Conservation (phyloP, 2,329 filamentous ascomycete species). For the Penicillium concentricum region DNA sequence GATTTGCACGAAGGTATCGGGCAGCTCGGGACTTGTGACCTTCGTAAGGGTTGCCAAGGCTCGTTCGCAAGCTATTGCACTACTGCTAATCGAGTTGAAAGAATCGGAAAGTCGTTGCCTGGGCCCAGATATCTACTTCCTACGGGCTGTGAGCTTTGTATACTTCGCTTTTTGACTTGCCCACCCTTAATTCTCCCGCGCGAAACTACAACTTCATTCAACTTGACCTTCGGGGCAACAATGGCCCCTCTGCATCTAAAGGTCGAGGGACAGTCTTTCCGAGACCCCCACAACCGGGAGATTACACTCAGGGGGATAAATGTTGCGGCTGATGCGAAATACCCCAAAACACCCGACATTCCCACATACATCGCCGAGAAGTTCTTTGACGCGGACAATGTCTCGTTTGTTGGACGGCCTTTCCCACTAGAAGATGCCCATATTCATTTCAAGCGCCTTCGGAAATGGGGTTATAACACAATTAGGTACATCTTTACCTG, state of each 20-base stretch:
- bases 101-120: neutral
- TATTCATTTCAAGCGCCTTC: slow-evolving; percentile 79
- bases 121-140: neutral
- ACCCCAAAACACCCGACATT: slow-evolving; percentile 74
- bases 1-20: neutral
- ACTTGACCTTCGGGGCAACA: neutral
- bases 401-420: slow-evolving; percentile 83
- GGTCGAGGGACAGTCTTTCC: slow-evolving; percentile 83
- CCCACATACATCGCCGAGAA: slow-evolving; percentile 74
- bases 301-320: slow-evolving; percentile 93
- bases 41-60: neutral
- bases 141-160: neutral
- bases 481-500: slow-evolving; percentile 97
- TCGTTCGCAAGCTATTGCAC: neutral
- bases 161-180: neutral
- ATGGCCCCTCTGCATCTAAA: slow-evolving; percentile 77
- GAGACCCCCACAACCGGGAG: slow-evolving; percentile 77
- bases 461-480: slow-evolving; percentile 90
- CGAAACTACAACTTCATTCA: neutral
- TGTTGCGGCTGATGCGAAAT: slow-evolving; percentile 84
- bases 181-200: neutral
- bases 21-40: neutral
- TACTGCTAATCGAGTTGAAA: neutral
- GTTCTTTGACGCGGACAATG: slow-evolving; percentile 91
- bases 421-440: slow-evolving; percentile 82